Evolutionary conservation across 2,329 filamentous ascomycete genomes (phyloP).

Genomic region (Microdochium trichocladiopsis): DNA sequence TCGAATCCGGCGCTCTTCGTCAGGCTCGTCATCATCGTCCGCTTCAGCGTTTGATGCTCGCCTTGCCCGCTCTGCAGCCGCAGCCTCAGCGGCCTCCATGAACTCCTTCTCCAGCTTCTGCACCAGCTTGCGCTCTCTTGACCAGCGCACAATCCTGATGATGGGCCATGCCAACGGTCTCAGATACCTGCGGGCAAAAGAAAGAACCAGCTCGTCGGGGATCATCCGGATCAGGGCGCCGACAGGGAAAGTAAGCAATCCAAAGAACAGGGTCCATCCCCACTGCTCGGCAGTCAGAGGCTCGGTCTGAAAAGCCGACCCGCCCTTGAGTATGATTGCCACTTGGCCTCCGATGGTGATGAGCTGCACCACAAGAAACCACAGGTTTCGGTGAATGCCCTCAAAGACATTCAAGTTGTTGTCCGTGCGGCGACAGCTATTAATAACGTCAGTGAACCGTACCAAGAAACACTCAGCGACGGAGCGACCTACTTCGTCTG

Average conservation of each 20-base stretch:
- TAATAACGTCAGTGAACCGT: slow-evolving; percentile 60
- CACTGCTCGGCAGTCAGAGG: slow-evolving; percentile 42
- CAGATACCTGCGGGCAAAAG: slow-evolving; percentile 17
- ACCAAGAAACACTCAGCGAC: slow-evolving; percentile 59
- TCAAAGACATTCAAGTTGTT: slow-evolving; percentile 57
- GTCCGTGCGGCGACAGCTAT: slow-evolving; percentile 53
- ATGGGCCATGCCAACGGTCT: slow-evolving; percentile 20
- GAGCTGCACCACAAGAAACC: slow-evolving; percentile 49
- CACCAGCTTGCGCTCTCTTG: not conserved
- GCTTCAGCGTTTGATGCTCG: not conserved
- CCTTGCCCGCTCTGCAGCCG: not conserved
- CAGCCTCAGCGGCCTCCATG: not conserved
- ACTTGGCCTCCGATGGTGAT: slow-evolving; percentile 52
- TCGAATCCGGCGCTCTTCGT: not conserved
- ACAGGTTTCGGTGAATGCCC: slow-evolving; percentile 46
- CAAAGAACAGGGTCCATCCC: slow-evolving; percentile 45
- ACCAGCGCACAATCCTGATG: slow-evolving; percentile 1
- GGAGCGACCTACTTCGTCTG: slow-evolving; percentile 51
- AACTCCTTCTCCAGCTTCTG: not conserved
- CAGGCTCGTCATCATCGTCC: not conserved
- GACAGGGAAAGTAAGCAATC: slow-evolving; percentile 40
- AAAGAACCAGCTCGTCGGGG: slow-evolving; percentile 34
- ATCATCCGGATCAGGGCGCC: slow-evolving; percentile 40
- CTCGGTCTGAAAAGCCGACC: slow-evolving; percentile 45
- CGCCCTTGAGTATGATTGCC: slow-evolving; percentile 50